Evolutionary conservation across 225 moss, liverwort and hornwort species (phyloP), one percentile per base, ranked within the genome.

Genomic region (Rhytidiadelphus loreus): DNA sequence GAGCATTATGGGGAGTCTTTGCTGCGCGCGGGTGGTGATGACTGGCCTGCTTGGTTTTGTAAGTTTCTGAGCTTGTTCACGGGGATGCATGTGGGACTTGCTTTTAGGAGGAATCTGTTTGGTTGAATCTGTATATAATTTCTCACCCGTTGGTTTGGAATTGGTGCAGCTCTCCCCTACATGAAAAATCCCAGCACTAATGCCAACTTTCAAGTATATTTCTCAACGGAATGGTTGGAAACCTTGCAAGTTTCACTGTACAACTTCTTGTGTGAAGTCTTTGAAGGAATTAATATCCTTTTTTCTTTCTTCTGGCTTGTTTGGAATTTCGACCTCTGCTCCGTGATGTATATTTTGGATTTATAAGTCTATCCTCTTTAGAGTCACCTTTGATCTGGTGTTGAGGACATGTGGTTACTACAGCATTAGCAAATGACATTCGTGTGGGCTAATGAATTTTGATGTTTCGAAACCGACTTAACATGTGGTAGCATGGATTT

Each of bases 41-140:
- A 96, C 70, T 98, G 97, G 96, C 96, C 91, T 88, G 87, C 91
- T 82, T 96, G 97, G 97, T 98, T 98, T 89, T 94, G 97, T 98
- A 86, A 89, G 96, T 69, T 87, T 61, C 84, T 53, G 32, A 80
- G 56, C 82, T 82, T n/a, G 26, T 46, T 48, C 39, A 72, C 21
- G 71, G 22, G 69, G 58, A 59, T 88, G 58, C 52, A 82, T 89
- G 66, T 73, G 59, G 58, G 43, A 43, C 53, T 84, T 88, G 59
- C 29, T 83, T 83, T 72, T 41, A 72, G 72, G 58, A 86, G 72
- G 57, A 83, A 79, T 79, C 18, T 84, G 30, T 76, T 86, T 82
- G 79, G 72, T n/a, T 86, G 78, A 64, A 75, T 55, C 52, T 80
- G 79, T 79, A 78, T 83, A 20, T 41, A 57, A 21, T 41, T 64